Evolutionary conservation across 345 rosid genomes (phyloP).

Genomic region (Eucalyptus tenuipes): DNA sequence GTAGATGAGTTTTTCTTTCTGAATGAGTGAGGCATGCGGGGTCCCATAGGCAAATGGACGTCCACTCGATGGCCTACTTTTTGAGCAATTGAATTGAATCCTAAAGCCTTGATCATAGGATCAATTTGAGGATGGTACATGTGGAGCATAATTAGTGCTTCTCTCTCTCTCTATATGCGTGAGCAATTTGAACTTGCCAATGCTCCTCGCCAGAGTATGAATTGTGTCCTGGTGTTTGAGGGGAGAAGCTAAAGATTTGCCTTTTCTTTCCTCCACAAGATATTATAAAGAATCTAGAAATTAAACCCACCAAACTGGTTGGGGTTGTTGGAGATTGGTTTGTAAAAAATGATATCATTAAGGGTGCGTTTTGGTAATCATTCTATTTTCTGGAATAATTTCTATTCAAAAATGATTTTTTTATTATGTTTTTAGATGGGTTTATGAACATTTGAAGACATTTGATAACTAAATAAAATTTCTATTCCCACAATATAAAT

Average conservation of each 20-base stretch:
- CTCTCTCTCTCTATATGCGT: background rate
- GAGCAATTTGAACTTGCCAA: background rate
- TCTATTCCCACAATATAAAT: too few species aligned
- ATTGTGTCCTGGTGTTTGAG: background rate
- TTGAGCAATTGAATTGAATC: too few species aligned
- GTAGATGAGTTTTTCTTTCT: background rate
- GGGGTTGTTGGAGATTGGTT: background rate
- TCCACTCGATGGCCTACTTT: too few species aligned
- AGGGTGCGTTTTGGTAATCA: too few species aligned
- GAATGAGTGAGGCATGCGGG: background rate
- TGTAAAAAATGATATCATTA: background rate
- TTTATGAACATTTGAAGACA: too few species aligned
- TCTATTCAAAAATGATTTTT: accelerated
- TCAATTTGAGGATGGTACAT: background rate
- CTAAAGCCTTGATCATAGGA: background rate
- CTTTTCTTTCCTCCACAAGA: background rate
- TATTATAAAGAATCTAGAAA: background rate
- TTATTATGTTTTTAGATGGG: accelerated
- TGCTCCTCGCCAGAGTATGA: background rate
- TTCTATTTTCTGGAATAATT: accelerated
- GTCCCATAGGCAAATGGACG: too few species aligned
- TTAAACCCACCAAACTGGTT: background rate
- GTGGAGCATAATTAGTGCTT: background rate
- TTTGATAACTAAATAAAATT: too few species aligned
- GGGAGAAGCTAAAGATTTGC: background rate